A percentile compares a stretch with the other conserved stretches of the same genome.
Conservation (phyloP, 805 yeast genomes). For the Ogataea trehalophila region DNA sequence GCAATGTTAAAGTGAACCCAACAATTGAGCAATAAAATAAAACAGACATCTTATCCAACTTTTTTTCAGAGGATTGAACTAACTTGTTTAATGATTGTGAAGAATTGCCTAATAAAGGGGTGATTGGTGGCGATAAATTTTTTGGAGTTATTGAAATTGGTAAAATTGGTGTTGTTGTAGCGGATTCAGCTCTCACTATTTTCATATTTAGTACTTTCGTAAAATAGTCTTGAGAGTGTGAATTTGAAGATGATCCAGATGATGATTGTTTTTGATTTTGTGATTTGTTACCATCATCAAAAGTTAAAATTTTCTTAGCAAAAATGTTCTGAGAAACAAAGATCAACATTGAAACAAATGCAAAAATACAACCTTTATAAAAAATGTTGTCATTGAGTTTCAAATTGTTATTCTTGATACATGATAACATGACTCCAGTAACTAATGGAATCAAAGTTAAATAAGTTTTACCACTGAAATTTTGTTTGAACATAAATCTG, state of each 20-base stretch:
- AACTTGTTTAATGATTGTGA: conserved; percentile 19
- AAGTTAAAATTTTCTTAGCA: conserved; percentile 68
- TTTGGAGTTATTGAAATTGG: conserved; percentile 29
- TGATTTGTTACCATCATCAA: conserved; percentile 21
- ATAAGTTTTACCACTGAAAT: conserved; percentile 65
- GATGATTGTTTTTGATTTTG: neutral
- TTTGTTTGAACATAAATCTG: conserved; percentile 51
- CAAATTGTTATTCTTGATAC: conserved; percentile 40
- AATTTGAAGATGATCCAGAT: neutral
- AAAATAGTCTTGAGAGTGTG: conserved; percentile 21
- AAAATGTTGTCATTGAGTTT: conserved; percentile 23
- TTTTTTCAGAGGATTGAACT: conserved; percentile 28
- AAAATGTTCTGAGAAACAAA: conserved; percentile 77
- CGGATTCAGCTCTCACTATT: conserved; percentile 29
- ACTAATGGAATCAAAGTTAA: conserved; percentile 75
- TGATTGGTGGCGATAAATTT: conserved; percentile 20
- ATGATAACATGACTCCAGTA: conserved; percentile 78
- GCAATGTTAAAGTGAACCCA: conserved; percentile 64
- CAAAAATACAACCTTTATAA: conserved; percentile 42
- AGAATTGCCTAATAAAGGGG: conserved; percentile 23
- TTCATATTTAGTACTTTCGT: conserved; percentile 24
- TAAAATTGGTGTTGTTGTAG: conserved; percentile 30
- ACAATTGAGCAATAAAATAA: conserved; percentile 65
- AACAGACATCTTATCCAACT: conserved; percentile 67
- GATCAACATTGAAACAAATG: conserved; percentile 54